Base-by-base conservation (phyloP, 208 protist species). In the Trypanosoma lewisi region DNA sequence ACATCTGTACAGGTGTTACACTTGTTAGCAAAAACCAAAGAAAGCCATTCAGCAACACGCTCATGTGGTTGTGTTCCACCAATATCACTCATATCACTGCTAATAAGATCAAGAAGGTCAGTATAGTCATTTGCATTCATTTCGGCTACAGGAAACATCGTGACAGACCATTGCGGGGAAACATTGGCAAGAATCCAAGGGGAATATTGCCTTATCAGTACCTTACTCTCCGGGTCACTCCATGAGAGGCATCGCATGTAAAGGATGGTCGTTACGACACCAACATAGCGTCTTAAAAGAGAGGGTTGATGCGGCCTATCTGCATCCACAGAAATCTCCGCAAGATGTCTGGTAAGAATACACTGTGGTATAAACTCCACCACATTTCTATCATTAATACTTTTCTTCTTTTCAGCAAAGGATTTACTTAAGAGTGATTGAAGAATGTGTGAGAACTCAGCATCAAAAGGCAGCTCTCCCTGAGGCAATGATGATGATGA, bases 141-240 rank as follows among this genome's bases (percentile, higher is more conserved):
- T 34, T 14, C 25, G 23, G 25, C 16, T 14, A n/a, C 42, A 44
- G 67, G 27, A 47, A 73, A 62, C 50, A 73, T 59, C 36, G 8
- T 47, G 11, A 67, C 45, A 33, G 59, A 63, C 67, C 67, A 73
- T 14, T 27, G 37, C 52, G 67, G 67, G 17, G 58, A 27, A 28
- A 73, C 44, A 41, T 73, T 61, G 17, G 58, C 67, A 14, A 73
- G 54, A 62, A 73, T 57, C 67, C 67, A 73, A 12, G 17, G 58
- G 6, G 59, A 44, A 39, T 67, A 63, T n/a, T 52, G 52, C 44
- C 55, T 36, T 11, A 73, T 34, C 23, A 66, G 54, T 17, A 1
- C 39, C 31, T 12, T 4, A 17, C 30, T 57, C 21, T 66, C 53
- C 17, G 14, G 23, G 23, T 62, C 53, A 16, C 47, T 31, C 67